Percentiles rank a stretch among this genome's conserved stretches.
Conservation (phyloP, 352 stramenopile genomes). For the Phytophthora capsici region DNA sequence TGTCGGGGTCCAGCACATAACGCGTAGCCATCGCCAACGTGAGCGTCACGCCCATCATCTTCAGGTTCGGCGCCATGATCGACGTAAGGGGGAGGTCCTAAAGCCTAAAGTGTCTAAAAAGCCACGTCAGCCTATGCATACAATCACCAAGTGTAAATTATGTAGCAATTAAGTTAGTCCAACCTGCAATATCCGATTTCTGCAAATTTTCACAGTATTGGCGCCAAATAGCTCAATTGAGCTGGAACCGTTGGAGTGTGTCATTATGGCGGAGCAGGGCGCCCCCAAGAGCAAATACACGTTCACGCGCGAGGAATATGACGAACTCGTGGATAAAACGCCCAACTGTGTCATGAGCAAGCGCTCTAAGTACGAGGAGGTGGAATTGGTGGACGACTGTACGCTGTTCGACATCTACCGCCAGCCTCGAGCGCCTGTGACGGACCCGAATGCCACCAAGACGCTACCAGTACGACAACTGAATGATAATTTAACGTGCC, state of each 20-base stretch:
- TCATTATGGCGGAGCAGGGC: conserved; percentile 20
- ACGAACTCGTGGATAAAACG: conserved; percentile 53
- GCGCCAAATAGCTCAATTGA: conserved; percentile 4
- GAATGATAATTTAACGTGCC: conserved; percentile 87
- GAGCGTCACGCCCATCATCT: conserved; percentile 82
- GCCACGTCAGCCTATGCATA: conserved; percentile 20
- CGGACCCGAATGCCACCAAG: conserved; percentile 57
- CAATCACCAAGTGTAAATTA: conserved; percentile 6
- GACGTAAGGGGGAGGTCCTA: background rate
- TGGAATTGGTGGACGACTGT: conserved; percentile 86
- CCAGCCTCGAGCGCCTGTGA: conserved; percentile 70
- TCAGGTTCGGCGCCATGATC: conserved; percentile 77
- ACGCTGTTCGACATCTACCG: conserved; percentile 92
- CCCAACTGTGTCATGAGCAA: conserved; percentile 57
- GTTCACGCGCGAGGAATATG: conserved; percentile 79
- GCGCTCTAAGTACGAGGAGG: conserved; percentile 87
- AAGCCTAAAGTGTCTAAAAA: conserved; percentile 1
- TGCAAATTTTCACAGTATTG: conserved; percentile 10
- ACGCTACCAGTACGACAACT: conserved; percentile 73
- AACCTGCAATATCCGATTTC: conserved; percentile 1
- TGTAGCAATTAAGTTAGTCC: background rate
- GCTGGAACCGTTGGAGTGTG: background rate
- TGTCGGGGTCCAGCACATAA: conserved; percentile 68
- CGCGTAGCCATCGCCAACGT: conserved; percentile 67
- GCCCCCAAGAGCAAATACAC: conserved; percentile 62